Evolutionary conservation across 768 basidiomycete species (phyloP).

Genomic region (Leccinum boreale): DNA sequence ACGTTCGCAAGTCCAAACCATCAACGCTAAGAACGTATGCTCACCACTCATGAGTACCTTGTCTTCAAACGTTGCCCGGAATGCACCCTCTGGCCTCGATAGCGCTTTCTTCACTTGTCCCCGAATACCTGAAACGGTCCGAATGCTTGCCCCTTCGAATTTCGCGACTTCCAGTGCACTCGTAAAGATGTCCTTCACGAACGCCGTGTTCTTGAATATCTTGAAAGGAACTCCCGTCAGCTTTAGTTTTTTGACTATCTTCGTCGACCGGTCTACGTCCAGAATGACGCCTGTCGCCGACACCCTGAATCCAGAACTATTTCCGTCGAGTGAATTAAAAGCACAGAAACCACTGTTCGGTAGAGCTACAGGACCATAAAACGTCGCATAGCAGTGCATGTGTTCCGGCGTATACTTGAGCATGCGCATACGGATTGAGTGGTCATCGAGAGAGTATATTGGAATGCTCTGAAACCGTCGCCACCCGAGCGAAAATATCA

Average conservation of each 20-base stretch:
- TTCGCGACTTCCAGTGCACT: slow-evolving; percentile 94
- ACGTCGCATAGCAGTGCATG: slow-evolving; percentile 98
- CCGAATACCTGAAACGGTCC: slow-evolving; percentile 92
- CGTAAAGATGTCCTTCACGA: slow-evolving; percentile 96
- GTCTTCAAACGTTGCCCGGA: slow-evolving; percentile 97
- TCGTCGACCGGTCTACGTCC: slow-evolving; percentile 86
- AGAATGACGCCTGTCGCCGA: slow-evolving; percentile 94
- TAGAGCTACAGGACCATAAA: slow-evolving; percentile 88
- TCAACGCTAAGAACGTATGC: slow-evolving; percentile 27
- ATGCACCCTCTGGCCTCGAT: slow-evolving; percentile 92
- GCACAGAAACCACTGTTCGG: slow-evolving; percentile 98
- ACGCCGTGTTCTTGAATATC: slow-evolving; percentile 99
- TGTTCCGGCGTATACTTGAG: slow-evolving; percentile 99
- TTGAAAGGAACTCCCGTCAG: slow-evolving; percentile 94
- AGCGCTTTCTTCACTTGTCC: slow-evolving; percentile 97
- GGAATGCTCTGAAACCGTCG: slow-evolving; percentile 93
- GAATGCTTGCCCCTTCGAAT: slow-evolving; percentile 96
- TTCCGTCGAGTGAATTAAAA: slow-evolving; percentile 79
- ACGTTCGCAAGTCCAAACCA: neutral
- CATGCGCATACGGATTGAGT: slow-evolving; percentile 97
- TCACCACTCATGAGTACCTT: slow-evolving; percentile 93
- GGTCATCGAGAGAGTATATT: slow-evolving; percentile 95
- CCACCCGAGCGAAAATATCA: slow-evolving; percentile 98
- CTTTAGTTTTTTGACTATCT: slow-evolving; percentile 98
- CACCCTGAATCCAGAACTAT: slow-evolving; percentile 76